Percentiles rank a stretch among this genome's conserved stretches.
phyloP scores from a whole-genome alignment of 176 grass and related monocot species.

The Alloteropsis semialata region DNA sequence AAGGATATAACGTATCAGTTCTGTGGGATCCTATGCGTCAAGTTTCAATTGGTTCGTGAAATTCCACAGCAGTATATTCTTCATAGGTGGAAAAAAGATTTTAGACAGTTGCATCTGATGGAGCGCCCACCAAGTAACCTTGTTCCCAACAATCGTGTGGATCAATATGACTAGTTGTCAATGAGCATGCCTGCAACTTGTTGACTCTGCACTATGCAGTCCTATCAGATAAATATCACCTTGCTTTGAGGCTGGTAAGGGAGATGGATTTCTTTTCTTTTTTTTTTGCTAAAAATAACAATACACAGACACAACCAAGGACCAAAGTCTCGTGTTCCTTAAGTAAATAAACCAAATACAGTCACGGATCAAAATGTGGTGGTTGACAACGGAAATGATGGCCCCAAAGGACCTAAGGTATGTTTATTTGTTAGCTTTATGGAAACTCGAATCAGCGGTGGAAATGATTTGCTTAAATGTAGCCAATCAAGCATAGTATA shows the following conservation, averaged over 20 bases:
- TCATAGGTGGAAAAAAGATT: slow-evolving; percentile 95
- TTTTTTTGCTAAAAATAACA: slow-evolving; percentile 80
- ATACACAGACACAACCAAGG: slow-evolving; percentile 85
- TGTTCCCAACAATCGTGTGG: slow-evolving; percentile 76
- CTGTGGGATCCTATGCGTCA: slow-evolving; percentile 84
- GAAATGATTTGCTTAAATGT: slow-evolving; percentile 26
- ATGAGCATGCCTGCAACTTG: slow-evolving; percentile 95
- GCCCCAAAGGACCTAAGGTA: slow-evolving; percentile 48
- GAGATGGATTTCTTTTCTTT: slow-evolving; percentile 87
- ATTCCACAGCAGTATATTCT: slow-evolving; percentile 82
- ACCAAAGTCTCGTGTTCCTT: slow-evolving; percentile 74
- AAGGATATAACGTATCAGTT: slow-evolving; percentile 89
- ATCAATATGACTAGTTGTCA: slow-evolving; percentile 92
- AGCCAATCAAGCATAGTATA: no score
- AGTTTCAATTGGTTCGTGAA: slow-evolving; percentile 91
- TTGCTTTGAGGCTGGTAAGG: slow-evolving; percentile 82
- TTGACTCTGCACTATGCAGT: slow-evolving; percentile 82
- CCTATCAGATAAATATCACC: slow-evolving; percentile 89
- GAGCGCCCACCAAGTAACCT: slow-evolving; percentile 61
- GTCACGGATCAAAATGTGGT: slow-evolving; percentile 50
- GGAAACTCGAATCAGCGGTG: background rate
- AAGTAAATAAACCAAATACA: slow-evolving; percentile 58
- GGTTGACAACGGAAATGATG: slow-evolving; percentile 50
- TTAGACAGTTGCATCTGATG: slow-evolving; percentile 77
- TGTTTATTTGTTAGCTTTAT: no score